Conservation (phyloP, 371 early-diverging fungal genomes). For the Massospora cicadina region DNA sequence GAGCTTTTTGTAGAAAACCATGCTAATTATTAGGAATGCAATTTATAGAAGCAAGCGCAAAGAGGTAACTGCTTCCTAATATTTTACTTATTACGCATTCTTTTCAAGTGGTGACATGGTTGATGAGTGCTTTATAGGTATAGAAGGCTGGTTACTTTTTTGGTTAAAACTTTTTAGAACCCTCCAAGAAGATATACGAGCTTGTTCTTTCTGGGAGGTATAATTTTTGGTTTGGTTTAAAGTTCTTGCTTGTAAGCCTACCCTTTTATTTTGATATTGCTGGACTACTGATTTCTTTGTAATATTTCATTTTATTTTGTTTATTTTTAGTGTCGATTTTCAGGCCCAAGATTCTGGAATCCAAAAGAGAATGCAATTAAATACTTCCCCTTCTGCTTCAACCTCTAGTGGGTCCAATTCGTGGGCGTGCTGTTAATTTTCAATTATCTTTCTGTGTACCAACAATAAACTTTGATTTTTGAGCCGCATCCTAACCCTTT, state of each 20-base stretch:
- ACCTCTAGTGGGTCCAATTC: not conserved
- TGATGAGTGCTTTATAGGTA: not conserved
- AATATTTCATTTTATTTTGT: not conserved
- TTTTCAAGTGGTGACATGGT: conserved; percentile 3
- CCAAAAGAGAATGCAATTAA: not conserved
- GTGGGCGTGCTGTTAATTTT: not conserved
- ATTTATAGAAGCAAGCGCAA: not conserved
- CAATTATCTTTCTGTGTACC: no score
- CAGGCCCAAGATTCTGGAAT: not conserved
- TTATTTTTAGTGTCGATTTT: not conserved
- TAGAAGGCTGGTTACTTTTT: not conserved
- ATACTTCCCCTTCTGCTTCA: not conserved
- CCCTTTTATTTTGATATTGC: no score
- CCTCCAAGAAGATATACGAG: not conserved
- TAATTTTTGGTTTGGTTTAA: not conserved
- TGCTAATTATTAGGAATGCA: not conserved
- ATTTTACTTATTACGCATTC: not conserved
- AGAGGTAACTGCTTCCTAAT: not conserved
- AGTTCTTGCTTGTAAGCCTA: no score
- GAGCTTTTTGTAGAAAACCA: conserved; percentile 5
- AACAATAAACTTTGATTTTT: no score
- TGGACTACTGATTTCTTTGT: no score
- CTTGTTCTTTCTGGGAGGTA: conserved; percentile 2
- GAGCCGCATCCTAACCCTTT: no score
- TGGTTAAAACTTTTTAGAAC: not conserved